A percentile compares a stretch with the other conserved stretches of the same genome.
Evolutionary conservation across 352 stramenopile genomes (phyloP).

Genomic region (Phytophthora tentaculata): DNA sequence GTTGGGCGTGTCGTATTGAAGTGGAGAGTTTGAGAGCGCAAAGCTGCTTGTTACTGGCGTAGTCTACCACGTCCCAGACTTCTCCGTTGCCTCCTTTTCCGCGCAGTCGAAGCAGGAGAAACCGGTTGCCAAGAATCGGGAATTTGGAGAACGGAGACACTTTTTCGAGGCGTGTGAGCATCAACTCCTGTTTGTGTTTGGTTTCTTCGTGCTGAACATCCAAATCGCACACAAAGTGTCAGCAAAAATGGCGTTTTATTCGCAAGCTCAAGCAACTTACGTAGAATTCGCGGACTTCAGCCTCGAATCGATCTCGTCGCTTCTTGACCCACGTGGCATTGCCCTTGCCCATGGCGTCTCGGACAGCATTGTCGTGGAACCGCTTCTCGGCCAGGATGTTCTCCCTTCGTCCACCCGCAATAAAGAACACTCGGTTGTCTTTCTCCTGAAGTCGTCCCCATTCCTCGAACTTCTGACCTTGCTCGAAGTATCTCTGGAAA

Average conservation of each 20-base stretch:
- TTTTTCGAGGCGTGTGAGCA: conserved; percentile 77
- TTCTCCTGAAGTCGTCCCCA: conserved; percentile 65
- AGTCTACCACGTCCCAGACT: conserved; percentile 86
- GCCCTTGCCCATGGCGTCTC: conserved; percentile 50
- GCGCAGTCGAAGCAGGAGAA: conserved; percentile 65
- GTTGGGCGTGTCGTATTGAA: conserved; percentile 70
- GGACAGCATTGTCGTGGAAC: conserved; percentile 72
- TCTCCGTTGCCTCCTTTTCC: conserved; percentile 83
- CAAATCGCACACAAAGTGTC: conserved; percentile 20
- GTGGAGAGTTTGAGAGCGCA: conserved; percentile 81
- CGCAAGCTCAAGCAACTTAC: conserved; percentile 39
- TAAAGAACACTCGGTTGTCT: conserved; percentile 70
- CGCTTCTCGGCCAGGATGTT: conserved; percentile 73
- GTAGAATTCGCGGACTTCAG: conserved; percentile 63
- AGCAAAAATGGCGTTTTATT: conserved; percentile 7
- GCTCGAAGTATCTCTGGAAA: conserved; percentile 64
- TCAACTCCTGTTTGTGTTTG: conserved; percentile 78
- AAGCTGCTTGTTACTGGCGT: conserved; percentile 58
- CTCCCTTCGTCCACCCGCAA: conserved; percentile 62
- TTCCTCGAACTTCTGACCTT: conserved; percentile 58
- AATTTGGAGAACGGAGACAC: conserved; percentile 79
- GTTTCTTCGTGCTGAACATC: conserved; percentile 66
- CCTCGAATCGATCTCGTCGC: conserved; percentile 51
- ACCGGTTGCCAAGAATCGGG: conserved; percentile 73
- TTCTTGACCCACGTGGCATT: conserved; percentile 61